Conservation (phyloP, 805 yeast species). For the Saccharomycopsis selenospora region DNA sequence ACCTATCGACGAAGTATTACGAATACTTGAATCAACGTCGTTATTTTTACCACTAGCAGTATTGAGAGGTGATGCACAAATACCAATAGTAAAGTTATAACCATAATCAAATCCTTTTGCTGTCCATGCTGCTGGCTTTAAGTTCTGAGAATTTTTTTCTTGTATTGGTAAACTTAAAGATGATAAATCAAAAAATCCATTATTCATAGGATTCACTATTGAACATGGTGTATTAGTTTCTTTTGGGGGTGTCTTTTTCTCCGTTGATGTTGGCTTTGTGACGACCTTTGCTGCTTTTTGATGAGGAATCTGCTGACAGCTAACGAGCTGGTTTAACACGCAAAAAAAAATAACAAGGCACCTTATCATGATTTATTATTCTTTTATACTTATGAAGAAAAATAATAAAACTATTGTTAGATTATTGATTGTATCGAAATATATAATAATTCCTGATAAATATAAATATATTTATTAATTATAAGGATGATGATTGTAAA, state of each 20-base stretch:
- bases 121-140: conserved; percentile 42
- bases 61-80: conserved; percentile 51
- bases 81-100: conserved; percentile 65
- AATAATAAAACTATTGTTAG: too few relatives aligned
- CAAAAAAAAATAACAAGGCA: background rate
- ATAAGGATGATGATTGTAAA: too few relatives aligned
- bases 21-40: conserved; percentile 20
- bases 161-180: conserved; percentile 24
- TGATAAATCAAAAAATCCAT: conserved; percentile 32
- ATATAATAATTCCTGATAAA: too few relatives aligned
- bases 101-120: conserved; percentile 67
- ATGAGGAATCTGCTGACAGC: background rate
- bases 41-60: conserved; percentile 31
- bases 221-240: conserved; percentile 33
- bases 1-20: conserved; percentile 42
- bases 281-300: background rate
- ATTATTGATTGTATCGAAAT: too few relatives aligned
- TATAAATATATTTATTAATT: too few relatives aligned
- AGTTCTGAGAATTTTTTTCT: background rate
- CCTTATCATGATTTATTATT: too few relatives aligned
- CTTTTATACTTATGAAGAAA: too few relatives aligned
- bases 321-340: background rate
- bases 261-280: background rate
- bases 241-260: background rate
- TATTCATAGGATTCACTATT: conserved; percentile 35